Percentiles rank a stretch among this genome's conserved stretches.
phyloP scores from a whole-genome alignment of 2,329 filamentous ascomycete species.

The Venturia effusa region DNA sequence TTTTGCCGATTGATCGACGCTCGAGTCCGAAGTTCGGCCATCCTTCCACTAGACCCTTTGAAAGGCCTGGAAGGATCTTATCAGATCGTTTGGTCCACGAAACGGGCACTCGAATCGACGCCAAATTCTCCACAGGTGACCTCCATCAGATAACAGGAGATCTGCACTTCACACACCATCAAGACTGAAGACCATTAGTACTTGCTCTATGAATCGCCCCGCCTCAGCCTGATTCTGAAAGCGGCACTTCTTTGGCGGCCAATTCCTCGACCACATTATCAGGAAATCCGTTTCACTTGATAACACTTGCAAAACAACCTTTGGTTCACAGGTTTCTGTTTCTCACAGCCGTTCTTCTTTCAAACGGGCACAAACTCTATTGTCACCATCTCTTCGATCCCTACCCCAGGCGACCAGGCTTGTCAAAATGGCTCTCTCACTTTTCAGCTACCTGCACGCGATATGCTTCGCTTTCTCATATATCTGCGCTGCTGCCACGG shows the following conservation, averaged over 20 bases:
- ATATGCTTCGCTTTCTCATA: constrained; percentile 17
- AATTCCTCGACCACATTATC: no score
- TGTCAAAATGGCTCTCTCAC: constrained; percentile 31
- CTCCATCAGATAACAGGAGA: background rate
- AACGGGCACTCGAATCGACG: background rate
- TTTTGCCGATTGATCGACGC: background rate
- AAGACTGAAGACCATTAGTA: no score
- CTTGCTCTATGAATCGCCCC: no score
- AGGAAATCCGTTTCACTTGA: no score
- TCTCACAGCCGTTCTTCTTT: no score
- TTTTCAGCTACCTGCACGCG: constrained; percentile 32
- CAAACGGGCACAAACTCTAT: no score
- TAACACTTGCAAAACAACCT: no score
- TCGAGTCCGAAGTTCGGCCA: background rate
- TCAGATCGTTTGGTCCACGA: background rate
- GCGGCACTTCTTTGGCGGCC: no score
- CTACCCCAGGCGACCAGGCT: background rate
- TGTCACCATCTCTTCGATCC: background rate
- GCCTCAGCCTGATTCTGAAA: no score
- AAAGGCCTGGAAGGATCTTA: background rate
- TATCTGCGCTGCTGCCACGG: constrained; percentile 21
- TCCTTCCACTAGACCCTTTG: background rate
- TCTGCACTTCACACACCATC: no score
- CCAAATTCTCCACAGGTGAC: background rate
- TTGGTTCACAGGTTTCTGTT: no score